Conservation (phyloP, 2,329 filamentous ascomycete species). For the Tolypocladium album region DNA sequence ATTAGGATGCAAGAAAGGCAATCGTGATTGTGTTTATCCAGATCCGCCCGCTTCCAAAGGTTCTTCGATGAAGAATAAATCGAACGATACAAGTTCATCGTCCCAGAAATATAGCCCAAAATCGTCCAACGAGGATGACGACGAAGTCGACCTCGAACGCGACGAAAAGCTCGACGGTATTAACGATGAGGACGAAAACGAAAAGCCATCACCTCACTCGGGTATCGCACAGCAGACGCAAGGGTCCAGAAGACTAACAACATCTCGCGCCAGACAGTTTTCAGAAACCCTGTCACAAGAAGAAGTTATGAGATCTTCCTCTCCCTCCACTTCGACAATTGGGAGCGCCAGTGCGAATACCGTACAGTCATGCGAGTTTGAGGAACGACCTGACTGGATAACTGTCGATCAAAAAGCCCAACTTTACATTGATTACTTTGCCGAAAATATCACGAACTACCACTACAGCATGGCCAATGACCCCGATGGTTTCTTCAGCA, state of each 20-base stretch:
- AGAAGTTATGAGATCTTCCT: conserved; percentile 35
- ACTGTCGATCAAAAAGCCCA: conserved; percentile 59
- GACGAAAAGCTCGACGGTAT: conserved; percentile 39
- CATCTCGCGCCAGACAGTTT: conserved; percentile 28
- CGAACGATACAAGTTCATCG: conserved; percentile 24
- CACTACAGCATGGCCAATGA: conserved; percentile 75
- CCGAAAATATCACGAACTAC: conserved; percentile 64
- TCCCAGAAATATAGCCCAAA: conserved; percentile 36
- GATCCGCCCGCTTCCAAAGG: conserved; percentile 46
- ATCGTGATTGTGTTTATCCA: conserved; percentile 83
- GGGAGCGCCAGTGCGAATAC: conserved; percentile 17
- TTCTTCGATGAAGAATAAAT: conserved; percentile 12
- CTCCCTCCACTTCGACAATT: conserved; percentile 39
- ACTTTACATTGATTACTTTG: conserved; percentile 70
- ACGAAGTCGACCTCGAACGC: conserved; percentile 24
- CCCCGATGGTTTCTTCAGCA: conserved; percentile 61
- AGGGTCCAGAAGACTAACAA: conserved; percentile 24
- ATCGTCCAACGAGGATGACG: conserved; percentile 33
- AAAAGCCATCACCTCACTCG: conserved; percentile 12
- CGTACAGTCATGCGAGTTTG: conserved; percentile 15
- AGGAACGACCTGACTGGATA: conserved; percentile 35
- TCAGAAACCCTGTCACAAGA: conserved; percentile 45
- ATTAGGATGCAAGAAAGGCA: conserved; percentile 80
- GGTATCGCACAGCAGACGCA: conserved; percentile 9
- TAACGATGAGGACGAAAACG: conserved; percentile 41